phyloP scores from a whole-genome alignment of 2,329 filamentous ascomycete species.

The Onygenales sp. region DNA sequence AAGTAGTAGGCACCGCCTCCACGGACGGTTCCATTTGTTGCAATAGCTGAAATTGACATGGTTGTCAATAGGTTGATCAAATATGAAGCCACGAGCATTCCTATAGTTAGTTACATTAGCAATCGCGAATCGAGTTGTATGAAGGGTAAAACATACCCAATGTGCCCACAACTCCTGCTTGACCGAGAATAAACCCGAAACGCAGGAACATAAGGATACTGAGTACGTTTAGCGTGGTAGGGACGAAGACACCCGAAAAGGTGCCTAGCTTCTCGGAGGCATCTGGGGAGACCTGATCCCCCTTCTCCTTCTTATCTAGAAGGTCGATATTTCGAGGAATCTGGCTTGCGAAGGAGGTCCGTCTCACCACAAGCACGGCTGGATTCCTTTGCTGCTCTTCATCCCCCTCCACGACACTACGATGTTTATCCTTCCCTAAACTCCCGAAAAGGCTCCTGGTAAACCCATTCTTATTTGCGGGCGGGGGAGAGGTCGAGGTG shows the following conservation, averaged over 20 bases:
- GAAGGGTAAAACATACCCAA: slow-evolving; percentile 48
- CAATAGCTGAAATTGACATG: slow-evolving; percentile 78
- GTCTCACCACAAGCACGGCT: slow-evolving; percentile 5
- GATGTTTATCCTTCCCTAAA: not conserved
- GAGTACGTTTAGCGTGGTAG: slow-evolving; percentile 78
- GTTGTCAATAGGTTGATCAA: slow-evolving; percentile 74
- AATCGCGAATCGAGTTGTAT: not conserved
- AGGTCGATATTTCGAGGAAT: slow-evolving; percentile 9
- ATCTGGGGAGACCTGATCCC: slow-evolving; percentile 17
- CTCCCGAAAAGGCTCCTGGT: not conserved
- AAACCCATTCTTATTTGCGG: slow-evolving; percentile 12
- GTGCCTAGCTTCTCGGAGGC: slow-evolving; percentile 58
- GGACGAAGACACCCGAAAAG: slow-evolving; percentile 73
- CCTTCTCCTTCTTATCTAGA: slow-evolving; percentile 24
- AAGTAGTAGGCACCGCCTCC: slow-evolving; percentile 83
- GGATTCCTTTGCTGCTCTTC: not conserved
- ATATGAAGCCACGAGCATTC: slow-evolving; percentile 64
- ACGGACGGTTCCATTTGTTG: slow-evolving; percentile 80
- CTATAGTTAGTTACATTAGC: slow-evolving; percentile 13
- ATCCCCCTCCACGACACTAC: not conserved
- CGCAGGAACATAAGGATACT: slow-evolving; percentile 89
- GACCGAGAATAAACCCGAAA: slow-evolving; percentile 75
- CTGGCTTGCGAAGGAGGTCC: slow-evolving; percentile 10
- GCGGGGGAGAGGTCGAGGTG: slow-evolving; percentile 12
- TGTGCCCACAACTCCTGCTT: slow-evolving; percentile 70